phyloP scores from a whole-genome alignment of 768 basidiomycete species.

The Trametes gibbosa region DNA sequence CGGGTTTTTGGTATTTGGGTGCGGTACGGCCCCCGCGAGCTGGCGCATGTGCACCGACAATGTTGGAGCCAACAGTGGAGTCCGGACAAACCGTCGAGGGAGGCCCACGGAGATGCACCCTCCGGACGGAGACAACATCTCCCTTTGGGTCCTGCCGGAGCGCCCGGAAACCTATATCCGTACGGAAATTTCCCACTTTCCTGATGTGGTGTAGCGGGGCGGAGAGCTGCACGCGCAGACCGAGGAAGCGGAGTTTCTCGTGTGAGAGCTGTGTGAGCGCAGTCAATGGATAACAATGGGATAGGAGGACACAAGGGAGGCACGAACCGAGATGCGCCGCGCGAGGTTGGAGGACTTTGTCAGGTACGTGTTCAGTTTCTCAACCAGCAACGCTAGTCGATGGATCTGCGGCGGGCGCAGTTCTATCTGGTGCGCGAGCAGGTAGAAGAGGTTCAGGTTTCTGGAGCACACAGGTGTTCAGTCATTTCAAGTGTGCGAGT shows the following conservation, averaged over 20 bases:
- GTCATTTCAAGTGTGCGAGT: neutral
- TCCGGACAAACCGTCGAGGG: too few relatives aligned
- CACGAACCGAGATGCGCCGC: conserved; percentile 17
- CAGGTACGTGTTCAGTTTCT: conserved; percentile 21
- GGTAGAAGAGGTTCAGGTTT: conserved; percentile 20
- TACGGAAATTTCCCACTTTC: too few relatives aligned
- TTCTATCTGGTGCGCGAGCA: conserved; percentile 16
- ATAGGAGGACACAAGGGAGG: neutral
- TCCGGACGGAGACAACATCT: too few relatives aligned
- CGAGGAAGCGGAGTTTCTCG: conserved; percentile 17
- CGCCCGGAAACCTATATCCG: too few relatives aligned
- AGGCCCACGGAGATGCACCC: too few relatives aligned
- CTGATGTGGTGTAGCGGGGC: too few relatives aligned
- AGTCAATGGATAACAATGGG: neutral
- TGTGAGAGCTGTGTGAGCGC: conserved; percentile 12
- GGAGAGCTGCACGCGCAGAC: conserved; percentile 9
- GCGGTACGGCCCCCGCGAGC: too few relatives aligned
- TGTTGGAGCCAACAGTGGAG: too few relatives aligned
- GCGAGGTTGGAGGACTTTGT: conserved; percentile 23
- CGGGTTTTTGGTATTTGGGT: too few relatives aligned
- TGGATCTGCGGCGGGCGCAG: conserved; percentile 21
- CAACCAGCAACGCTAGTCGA: conserved; percentile 14
- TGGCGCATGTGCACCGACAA: too few relatives aligned
- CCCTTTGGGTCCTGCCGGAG: too few relatives aligned
- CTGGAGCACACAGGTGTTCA: neutral